These are phyloP conservation scores for Ceratobasidium sp. DNA, from an alignment of 1,284 basidiomycete genomes.

Conservation along the genomic window DNA sequence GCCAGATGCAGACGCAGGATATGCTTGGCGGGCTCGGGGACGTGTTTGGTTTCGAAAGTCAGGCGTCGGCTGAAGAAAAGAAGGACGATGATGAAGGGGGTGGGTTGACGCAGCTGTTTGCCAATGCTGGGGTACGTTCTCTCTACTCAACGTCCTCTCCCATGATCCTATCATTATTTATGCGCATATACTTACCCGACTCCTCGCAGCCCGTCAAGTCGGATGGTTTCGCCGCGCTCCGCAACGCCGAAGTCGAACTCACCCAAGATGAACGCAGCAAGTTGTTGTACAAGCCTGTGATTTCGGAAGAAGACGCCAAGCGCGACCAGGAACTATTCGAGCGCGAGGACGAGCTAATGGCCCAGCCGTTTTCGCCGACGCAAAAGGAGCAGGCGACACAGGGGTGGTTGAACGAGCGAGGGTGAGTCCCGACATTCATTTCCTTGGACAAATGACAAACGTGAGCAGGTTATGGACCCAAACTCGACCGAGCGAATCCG, in stretches of 20 bases:
- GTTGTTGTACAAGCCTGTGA: constrained; percentile 6
- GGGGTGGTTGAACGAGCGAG: constrained; percentile 14
- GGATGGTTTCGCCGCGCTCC: constrained; percentile 10
- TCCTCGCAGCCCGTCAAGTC: neutral
- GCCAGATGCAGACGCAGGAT: constrained; percentile 15
- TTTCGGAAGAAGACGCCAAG: constrained; percentile 1
- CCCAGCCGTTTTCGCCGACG: constrained; percentile 23
- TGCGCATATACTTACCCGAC: constrained; percentile 5
- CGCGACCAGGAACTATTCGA: constrained; percentile 27
- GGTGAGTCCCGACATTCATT: neutral
- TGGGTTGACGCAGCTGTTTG: constrained; percentile 28
- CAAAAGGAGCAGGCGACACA: constrained; percentile 9
- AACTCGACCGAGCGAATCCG: constrained; percentile 3
- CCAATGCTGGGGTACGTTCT: constrained; percentile 11
- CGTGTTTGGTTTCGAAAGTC: constrained; percentile 27
- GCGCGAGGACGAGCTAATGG: constrained; percentile 29
- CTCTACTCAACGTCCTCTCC: neutral
- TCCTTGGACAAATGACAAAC: neutral
- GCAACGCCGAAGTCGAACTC: constrained; percentile 6
- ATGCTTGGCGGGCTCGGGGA: constrained; percentile 28
- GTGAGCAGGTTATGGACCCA: constrained; percentile 25
- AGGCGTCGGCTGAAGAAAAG: neutral
- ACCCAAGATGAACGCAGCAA: constrained; percentile 25
- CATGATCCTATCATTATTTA: no score
- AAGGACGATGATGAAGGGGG: neutral